phyloP scores from a whole-genome alignment of 257 asterid species.

The Perilla frutescens region DNA sequence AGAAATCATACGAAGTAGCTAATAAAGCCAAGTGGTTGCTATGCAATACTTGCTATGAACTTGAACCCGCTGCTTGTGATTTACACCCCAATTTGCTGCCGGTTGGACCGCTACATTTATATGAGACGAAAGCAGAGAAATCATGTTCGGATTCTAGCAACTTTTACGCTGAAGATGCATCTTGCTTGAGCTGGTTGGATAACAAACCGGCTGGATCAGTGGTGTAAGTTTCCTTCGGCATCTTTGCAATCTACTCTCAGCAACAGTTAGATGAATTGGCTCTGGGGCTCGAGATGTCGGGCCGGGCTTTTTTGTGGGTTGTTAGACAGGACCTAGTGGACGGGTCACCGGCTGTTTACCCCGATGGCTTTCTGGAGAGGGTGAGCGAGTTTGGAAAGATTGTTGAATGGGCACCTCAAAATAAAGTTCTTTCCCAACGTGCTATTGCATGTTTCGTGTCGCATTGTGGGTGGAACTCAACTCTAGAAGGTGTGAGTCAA shows the following conservation, averaged over 20 bases:
- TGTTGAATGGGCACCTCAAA: conserved; percentile 51
- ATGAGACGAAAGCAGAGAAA: background rate
- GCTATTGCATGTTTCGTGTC: conserved; percentile 43
- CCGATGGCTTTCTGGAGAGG: conserved; percentile 37
- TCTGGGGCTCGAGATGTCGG: conserved; percentile 47
- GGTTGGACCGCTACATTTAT: conserved; percentile 39
- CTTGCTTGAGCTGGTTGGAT: conserved; percentile 40
- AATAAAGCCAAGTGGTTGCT: conserved; percentile 24
- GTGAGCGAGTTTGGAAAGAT: conserved; percentile 39
- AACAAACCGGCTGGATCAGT: conserved; percentile 38
- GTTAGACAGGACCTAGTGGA: background rate
- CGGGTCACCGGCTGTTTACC: background rate
- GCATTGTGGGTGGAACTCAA: conserved; percentile 56
- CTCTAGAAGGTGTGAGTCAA: conserved; percentile 34
- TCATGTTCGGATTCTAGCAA: conserved; percentile 24
- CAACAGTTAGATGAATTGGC: conserved; percentile 46
- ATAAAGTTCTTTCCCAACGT: conserved; percentile 42
- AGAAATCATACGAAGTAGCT: background rate
- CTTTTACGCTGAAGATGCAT: conserved; percentile 38
- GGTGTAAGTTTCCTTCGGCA: conserved; percentile 51
- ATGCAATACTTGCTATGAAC: conserved; percentile 36
- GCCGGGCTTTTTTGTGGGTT: conserved; percentile 26
- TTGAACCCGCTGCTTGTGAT: conserved; percentile 43
- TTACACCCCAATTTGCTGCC: conserved; percentile 37
- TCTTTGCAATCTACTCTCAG: conserved; percentile 38